These are phyloP conservation scores for Euphrasia arctica DNA, from an alignment of 305 asterid genomes.

Conservation along the genomic window DNA sequence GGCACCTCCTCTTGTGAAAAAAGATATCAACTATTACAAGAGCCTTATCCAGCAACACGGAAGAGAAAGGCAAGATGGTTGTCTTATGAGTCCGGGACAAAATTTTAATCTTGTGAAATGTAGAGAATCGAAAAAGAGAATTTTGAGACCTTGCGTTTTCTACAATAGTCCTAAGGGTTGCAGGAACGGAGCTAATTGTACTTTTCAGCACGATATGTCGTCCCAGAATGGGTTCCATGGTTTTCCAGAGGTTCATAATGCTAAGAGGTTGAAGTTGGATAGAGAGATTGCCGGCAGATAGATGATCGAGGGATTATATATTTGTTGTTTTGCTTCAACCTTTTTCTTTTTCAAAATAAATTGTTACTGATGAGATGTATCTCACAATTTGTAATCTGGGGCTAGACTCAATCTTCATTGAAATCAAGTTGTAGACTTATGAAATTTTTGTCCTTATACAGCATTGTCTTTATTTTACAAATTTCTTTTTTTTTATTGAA, in stretches of 20 bases:
- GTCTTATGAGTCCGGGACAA: slow-evolving; percentile 30
- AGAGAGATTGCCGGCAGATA: slow-evolving; percentile 51
- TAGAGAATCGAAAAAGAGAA: slow-evolving; percentile 39
- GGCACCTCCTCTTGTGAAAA: slow-evolving; percentile 21
- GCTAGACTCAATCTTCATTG: too few species aligned
- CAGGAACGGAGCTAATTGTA: slow-evolving; percentile 61
- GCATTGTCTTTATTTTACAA: too few species aligned
- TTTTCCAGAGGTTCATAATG: slow-evolving; percentile 40
- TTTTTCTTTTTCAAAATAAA: too few species aligned
- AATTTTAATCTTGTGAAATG: slow-evolving; percentile 22
- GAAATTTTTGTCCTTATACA: too few species aligned
- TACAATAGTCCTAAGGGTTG: slow-evolving; percentile 65
- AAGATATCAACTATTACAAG: slow-evolving; percentile 57
- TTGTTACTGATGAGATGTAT: too few species aligned
- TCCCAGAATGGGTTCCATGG: slow-evolving; percentile 36
- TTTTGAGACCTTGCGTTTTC: slow-evolving; percentile 55
- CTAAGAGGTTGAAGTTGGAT: slow-evolving; percentile 61
- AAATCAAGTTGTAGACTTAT: too few species aligned
- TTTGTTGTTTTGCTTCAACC: background rate
- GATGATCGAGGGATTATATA: background rate
- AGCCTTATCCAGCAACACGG: slow-evolving; percentile 69
- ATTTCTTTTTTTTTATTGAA: too few species aligned
- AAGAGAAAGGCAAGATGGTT: slow-evolving; percentile 40
- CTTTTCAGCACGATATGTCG: slow-evolving; percentile 44
- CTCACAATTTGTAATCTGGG: too few species aligned